phyloP scores from a whole-genome alignment of 805 yeast species.

The Blastobotrys parvus region DNA sequence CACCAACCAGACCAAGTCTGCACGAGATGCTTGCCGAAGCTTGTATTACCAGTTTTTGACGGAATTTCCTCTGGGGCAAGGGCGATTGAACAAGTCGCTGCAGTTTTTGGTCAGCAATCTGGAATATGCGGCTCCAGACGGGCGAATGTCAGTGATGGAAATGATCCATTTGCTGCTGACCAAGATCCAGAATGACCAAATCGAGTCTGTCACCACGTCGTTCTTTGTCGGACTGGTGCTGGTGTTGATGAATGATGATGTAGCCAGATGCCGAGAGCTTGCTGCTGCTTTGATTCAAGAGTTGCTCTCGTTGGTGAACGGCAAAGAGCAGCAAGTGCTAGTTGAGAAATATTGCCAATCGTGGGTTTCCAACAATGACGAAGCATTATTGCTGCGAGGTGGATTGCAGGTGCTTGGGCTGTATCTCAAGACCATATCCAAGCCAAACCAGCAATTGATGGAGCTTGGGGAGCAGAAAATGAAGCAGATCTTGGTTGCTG shows the following conservation, averaged over 20 bases:
- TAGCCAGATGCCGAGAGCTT: conserved; percentile 75
- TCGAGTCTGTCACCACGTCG: conserved; percentile 42
- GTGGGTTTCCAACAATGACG: conserved; percentile 55
- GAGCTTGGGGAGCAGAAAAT: conserved; percentile 31
- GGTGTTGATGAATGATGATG: conserved; percentile 68
- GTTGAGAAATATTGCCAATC: conserved; percentile 38
- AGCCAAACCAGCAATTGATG: conserved; percentile 38
- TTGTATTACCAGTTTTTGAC: conserved; percentile 77
- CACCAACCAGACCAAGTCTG: conserved; percentile 74
- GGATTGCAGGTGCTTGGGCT: conserved; percentile 67
- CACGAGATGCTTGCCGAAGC: conserved; percentile 76
- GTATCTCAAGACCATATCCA: conserved; percentile 43
- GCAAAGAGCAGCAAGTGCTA: conserved; percentile 22
- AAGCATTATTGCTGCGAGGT: conserved; percentile 52
- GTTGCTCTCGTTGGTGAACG: conserved; percentile 42
- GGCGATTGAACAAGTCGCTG: conserved; percentile 74
- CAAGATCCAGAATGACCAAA: conserved; percentile 48
- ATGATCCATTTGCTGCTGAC: conserved; percentile 60
- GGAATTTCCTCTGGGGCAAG: conserved; percentile 91
- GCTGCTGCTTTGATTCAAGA: conserved; percentile 53
- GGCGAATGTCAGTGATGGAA: conserved; percentile 88
- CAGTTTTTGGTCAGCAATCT: conserved; percentile 72
- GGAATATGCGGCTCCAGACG: conserved; percentile 75
- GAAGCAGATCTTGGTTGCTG: conserved; percentile 29
- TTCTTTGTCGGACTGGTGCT: conserved; percentile 78